phyloP scores from a whole-genome alignment of 768 basidiomycete genomes.

The Russula compacta region DNA sequence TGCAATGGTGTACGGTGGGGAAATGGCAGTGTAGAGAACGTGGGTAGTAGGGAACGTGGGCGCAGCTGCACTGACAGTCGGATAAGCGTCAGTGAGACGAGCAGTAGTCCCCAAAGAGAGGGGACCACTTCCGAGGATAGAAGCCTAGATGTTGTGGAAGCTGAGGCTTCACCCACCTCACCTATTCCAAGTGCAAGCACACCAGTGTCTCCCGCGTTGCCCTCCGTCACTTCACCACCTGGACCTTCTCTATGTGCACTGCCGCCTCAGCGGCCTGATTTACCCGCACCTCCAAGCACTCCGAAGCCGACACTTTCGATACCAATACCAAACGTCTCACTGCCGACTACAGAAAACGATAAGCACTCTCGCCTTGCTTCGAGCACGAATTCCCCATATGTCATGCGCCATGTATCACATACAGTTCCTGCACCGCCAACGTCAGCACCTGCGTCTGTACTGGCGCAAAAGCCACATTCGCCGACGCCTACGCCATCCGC shows the following conservation, averaged over 20 bases:
- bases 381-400: conserved; percentile 9
- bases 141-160: neutral
- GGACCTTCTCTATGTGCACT: neutral
- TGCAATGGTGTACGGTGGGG: conserved; percentile 14
- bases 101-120: conserved; percentile 8
- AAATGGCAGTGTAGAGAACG: conserved; percentile 4
- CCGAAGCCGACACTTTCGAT: neutral
- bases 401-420: conserved; percentile 10
- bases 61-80: conserved; percentile 13
- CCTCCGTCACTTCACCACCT: neutral
- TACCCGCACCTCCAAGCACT: neutral
- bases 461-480: conserved; percentile 2
- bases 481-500: conserved; percentile 7
- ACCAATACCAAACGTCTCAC: neutral
- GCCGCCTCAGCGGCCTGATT: neutral
- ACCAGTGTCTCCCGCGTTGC: neutral
- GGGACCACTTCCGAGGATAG: neutral
- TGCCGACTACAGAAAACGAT: conserved; percentile 1
- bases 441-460: conserved; percentile 10
- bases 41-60: conserved; percentile 15
- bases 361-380: conserved; percentile 13
- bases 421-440: conserved; percentile 2
- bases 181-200: neutral
- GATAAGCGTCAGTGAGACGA: conserved; percentile 13
- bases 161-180: neutral